Evolutionary conservation across 345 rosid species (phyloP), one percentile per base, ranked within the genome.

Genomic region (Rhizophora mangle): DNA sequence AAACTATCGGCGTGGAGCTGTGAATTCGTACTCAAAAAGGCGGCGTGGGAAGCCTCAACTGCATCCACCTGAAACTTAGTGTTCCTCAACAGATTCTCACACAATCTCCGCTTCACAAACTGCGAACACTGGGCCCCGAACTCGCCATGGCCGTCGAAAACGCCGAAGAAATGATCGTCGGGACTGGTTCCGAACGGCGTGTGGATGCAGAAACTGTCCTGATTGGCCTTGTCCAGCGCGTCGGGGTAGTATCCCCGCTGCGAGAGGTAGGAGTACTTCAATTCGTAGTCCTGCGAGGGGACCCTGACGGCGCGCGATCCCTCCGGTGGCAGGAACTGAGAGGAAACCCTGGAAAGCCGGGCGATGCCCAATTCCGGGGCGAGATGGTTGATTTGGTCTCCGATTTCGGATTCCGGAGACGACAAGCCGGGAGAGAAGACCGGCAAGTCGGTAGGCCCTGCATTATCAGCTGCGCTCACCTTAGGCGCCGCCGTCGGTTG

Each of bases 111-210:
- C 84, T 86, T 89, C 34, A 82, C 96, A 62, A 95, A 95, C 82
- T 87, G 99, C 1, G 99, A 95, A 64, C 99, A 95, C 74, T 86
- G 85, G 4, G 97, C 96, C 36, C 99, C 99, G 53, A 75, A 83
- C 68, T 95, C 99, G 2, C 99, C 99, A 32, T 95, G 99, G 1
- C 99, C 99, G 72, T 95, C 99, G 54, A 95, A 95, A n/a, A 95
- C 96, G 1, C 97, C 97, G 60, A 95, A 95, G 75, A 95, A 95
- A 74, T 92, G 79, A 70, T 95, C 97, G 32, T 83, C 85, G 0
- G 82, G 79, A 68, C 78, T 80, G 1, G 85, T 78, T 8, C 97
- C 99, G 51, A 89, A 89, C 10, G 99, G 96, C 6, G 96, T 89
- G 73, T 95, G 97, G 49, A 95, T 92, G 16, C 97, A 89, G 56